Evolutionary conservation across 2,329 filamentous ascomycete species (phyloP).

Genomic region (Tolypocladium ophioglossoides): DNA sequence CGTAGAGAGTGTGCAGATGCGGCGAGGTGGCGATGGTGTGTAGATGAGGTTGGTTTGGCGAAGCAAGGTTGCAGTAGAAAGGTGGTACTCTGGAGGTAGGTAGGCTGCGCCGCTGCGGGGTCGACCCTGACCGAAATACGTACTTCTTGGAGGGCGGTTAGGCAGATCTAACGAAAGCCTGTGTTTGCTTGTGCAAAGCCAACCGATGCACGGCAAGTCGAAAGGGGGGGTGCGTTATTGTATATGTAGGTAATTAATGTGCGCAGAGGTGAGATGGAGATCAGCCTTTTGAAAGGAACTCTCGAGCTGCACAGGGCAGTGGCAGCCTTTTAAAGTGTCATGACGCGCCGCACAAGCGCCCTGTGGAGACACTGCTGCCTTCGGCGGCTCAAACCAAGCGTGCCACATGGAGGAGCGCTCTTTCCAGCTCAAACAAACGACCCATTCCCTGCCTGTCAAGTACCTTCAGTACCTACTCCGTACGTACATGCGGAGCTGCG

Average conservation of each 20-base stretch:
- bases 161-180: background rate
- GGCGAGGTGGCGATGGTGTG: background rate
- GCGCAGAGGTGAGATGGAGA: background rate
- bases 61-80: background rate
- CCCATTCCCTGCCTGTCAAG: too few relatives aligned
- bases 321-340: background rate
- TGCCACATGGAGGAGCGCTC: background rate
- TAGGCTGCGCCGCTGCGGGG: too few relatives aligned
- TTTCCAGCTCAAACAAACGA: background rate
- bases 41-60: background rate
- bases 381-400: background rate
- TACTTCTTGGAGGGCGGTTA: background rate
- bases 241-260: background rate
- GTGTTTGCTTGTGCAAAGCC: background rate
- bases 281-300: background rate
- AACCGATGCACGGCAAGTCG: background rate
- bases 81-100: too few relatives aligned
- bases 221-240: background rate
- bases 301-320: background rate
- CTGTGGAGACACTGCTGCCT: background rate
- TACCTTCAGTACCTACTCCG: too few relatives aligned
- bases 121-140: background rate
- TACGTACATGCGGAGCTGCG: too few relatives aligned
- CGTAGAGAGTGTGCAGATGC: background rate
- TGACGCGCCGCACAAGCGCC: background rate